These are phyloP conservation scores for Odontarrhena argentea DNA, from an alignment of 345 rosid species.

Conservation along the genomic window DNA sequence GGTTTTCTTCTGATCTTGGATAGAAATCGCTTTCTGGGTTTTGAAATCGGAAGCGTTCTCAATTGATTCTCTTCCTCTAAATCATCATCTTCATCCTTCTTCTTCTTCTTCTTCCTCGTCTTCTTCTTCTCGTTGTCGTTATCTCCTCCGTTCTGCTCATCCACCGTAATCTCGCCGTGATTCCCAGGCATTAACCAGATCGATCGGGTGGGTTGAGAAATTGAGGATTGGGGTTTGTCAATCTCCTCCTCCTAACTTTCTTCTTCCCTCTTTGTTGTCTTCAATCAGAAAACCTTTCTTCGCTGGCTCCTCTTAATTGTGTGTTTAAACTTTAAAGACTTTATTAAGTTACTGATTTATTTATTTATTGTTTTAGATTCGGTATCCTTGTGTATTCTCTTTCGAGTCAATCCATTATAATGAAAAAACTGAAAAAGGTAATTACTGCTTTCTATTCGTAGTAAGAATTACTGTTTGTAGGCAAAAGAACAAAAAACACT, in stretches of 20 bases:
- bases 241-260: not conserved
- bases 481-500: not conserved
- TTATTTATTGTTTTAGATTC: not conserved
- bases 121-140: slow-evolving; percentile 17
- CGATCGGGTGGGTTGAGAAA: slow-evolving; percentile 7
- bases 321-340: slow-evolving; percentile 35
- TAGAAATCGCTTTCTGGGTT: slow-evolving; percentile 30
- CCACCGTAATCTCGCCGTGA: slow-evolving; percentile 31
- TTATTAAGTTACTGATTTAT: slow-evolving; percentile 8
- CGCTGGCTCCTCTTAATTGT: slow-evolving; percentile 30
- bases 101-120: slow-evolving; percentile 22
- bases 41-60: slow-evolving; percentile 23
- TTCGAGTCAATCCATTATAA: not conserved
- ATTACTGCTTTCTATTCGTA: not conserved
- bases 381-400: slow-evolving; percentile 1
- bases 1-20: slow-evolving; percentile 32
- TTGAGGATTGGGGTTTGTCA: not conserved
- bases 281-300: slow-evolving; percentile 22
- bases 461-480: not conserved
- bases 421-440: not conserved
- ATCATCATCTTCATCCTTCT: slow-evolving; percentile 3
- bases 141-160: slow-evolving; percentile 33
- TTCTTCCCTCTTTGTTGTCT: not conserved
- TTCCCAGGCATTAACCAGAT: slow-evolving; percentile 42
- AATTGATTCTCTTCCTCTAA: slow-evolving; percentile 10